Base-by-base conservation (phyloP, 345 rosid genomes). In the Firmiana major region DNA sequence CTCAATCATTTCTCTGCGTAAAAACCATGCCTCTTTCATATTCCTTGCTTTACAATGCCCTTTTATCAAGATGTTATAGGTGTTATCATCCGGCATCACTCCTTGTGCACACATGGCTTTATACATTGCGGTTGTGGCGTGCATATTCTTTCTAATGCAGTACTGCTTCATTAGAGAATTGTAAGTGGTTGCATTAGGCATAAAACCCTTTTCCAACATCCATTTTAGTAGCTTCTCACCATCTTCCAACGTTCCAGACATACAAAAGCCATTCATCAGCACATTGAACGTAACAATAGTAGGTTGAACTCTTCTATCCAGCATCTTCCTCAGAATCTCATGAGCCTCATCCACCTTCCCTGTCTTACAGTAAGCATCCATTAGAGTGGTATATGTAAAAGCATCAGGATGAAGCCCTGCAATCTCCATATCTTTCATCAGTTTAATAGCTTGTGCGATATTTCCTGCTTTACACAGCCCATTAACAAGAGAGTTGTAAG, bases 21-120 rank as follows among this genome's bases (percentile, higher is more conserved):
- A 81, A 89, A 87, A 95, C 92, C 90, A 90, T 65, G 99, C 99
- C 79, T 95, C 97, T 83, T 93, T 95, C 97, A 93, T 95, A 84
- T 93, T 95, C 84, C 99, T 95, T n/a, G 97, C 96, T 87, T 88
- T 93, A 79, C 92, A 93, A 85, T 95, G 98, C 62, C 98, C 97
- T 86, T 80, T 86, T 60, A 95, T 80, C 80, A 93, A 79, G 80
- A 92, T 92, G 83, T 93, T 94, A 76, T 89, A 95, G 19, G 94
- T 92, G 85, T 88, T 89, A 69, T 85, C 69, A 88, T 95, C 92
- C 65, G 97, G 94, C 77, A 83, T 46, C 24, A 92, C 86, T 82
- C 93, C 94, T 75, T 70, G 81, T 63, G 86, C 80, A 67, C 84
- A 82, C 99, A 95, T 92, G 17, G 75, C 84, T 55, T 80, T 89